phyloP scores from a whole-genome alignment of 768 basidiomycete genomes.

The Trametes coccinea region DNA sequence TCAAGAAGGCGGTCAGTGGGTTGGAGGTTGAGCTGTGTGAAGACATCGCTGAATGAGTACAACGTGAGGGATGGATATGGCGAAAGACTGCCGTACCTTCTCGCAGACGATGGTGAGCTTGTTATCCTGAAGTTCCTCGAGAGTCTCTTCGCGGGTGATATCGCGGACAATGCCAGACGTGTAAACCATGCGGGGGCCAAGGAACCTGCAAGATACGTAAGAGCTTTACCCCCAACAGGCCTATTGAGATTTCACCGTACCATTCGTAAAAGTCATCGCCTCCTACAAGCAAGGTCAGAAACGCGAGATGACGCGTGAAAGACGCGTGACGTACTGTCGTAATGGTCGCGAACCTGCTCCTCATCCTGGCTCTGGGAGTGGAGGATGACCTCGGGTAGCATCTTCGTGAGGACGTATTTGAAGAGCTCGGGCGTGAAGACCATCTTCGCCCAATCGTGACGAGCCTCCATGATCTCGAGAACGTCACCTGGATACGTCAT shows the following conservation, averaged over 20 bases:
- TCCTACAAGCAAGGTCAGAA: constrained; percentile 42
- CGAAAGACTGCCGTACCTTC: constrained; percentile 43
- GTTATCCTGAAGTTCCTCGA: constrained; percentile 97
- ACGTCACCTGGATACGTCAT: constrained; percentile 68
- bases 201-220: constrained; percentile 59
- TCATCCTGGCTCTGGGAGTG: constrained; percentile 93
- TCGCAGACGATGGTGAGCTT: constrained; percentile 94
- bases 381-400: constrained; percentile 91
- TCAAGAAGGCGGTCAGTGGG: constrained; percentile 84
- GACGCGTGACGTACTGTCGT: constrained; percentile 67
- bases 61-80: neutral
- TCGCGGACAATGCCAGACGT: constrained; percentile 88
- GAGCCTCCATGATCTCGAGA: constrained; percentile 88
- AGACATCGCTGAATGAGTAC: neutral
- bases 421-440: constrained; percentile 88
- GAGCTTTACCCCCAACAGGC: neutral
- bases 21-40: constrained; percentile 66
- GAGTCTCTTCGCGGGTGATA: constrained; percentile 69
- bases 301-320: constrained; percentile 14
- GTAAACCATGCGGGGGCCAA: constrained; percentile 96
- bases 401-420: constrained; percentile 85
- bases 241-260: constrained; percentile 37
- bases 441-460: constrained; percentile 96
- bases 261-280: constrained; percentile 97
- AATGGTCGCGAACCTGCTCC: constrained; percentile 94